Evolutionary conservation across 805 yeast species (phyloP).

Genomic region (Myxozyma neglecta): DNA sequence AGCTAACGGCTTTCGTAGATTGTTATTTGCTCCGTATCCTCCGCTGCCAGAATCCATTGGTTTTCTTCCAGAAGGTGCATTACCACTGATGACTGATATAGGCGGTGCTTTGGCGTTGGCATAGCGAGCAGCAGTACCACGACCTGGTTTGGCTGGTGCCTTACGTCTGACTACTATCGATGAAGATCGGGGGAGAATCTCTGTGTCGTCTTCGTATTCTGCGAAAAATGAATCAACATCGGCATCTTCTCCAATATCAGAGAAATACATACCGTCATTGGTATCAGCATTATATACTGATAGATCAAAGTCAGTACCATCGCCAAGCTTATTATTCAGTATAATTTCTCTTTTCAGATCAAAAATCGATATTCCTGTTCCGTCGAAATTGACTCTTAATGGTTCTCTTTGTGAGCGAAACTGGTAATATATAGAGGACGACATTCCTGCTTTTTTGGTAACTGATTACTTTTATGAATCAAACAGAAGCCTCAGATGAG

Average conservation of each 20-base stretch:
- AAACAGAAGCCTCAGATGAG: background rate
- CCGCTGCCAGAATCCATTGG: slow-evolving; percentile 2
- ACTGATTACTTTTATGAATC: background rate
- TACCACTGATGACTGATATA: slow-evolving; percentile 2
- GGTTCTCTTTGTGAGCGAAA: slow-evolving; percentile 81
- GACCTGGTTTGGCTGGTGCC: slow-evolving; percentile 58
- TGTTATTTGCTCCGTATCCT: background rate
- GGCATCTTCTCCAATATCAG: background rate
- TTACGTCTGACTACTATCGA: slow-evolving; percentile 75
- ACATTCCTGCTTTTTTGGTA: slow-evolving; percentile 48
- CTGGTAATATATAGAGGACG: slow-evolving; percentile 82
- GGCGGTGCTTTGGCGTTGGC: slow-evolving; percentile 45
- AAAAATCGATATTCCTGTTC: slow-evolving; percentile 93
- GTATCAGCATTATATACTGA: slow-evolving; percentile 70
- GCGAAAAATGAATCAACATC: background rate
- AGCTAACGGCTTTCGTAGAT: background rate
- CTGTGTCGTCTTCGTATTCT: slow-evolving; percentile 84
- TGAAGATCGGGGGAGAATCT: slow-evolving; percentile 85
- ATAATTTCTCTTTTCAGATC: slow-evolving; percentile 92
- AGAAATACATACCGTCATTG: slow-evolving; percentile 43
- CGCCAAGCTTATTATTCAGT: slow-evolving; percentile 72
- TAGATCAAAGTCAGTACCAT: slow-evolving; percentile 81
- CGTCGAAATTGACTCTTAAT: slow-evolving; percentile 83
- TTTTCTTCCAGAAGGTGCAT: background rate
- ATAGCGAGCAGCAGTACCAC: slow-evolving; percentile 59